Evolutionary conservation across 2,329 filamentous ascomycete species (phyloP), one percentile per base, ranked within the genome.

Genomic region (Corinectria fuckeliana): DNA sequence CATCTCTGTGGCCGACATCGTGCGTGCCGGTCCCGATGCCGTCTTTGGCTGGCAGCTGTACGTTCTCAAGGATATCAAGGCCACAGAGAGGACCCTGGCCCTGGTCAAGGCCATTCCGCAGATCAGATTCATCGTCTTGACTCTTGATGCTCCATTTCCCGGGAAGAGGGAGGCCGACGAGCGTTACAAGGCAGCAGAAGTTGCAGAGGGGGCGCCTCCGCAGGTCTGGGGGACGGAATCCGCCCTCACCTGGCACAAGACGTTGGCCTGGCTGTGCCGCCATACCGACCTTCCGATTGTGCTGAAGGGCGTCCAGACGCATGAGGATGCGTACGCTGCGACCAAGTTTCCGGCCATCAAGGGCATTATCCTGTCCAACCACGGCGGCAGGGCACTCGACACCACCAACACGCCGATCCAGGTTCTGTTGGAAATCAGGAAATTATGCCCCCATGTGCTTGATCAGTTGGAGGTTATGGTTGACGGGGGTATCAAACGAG

Each of bases 61-160:
- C 66, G 82, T 88, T 57, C 81, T 88, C 70, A 83, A 82, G 64
- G 77, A 86, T 61, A 77, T 83, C 5, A 57, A 70, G 26, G 79
- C 90, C 73, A 70, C 65, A 5, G 60, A 68, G 51, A 50, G 48
- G 9, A 67, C 62, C 0, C 36, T 69, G 23, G 63, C 60, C 1
- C 60, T 92, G 80, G 92, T 87, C 71, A 88, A 91, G 69, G 83
- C 85, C 1, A 90, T 92, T 81, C 78, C 93, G 34, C 82, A 82
- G 21, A 91, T 85, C 16, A 50, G 84, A 83, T 65, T 83, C 82
- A 50, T 88, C n/a, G 83, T 87, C 58, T 74, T 88, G 4, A 88
- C 85, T 0, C 78, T 88, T 4, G 85, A 88, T 69, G 80, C 83
- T 0, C 84, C 85, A 0, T 79, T 86, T 8, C 77, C 82, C 1